Evolutionary conservation across 2,329 filamentous ascomycete species (phyloP).

Genomic region (Colletotrichum eleusines): DNA sequence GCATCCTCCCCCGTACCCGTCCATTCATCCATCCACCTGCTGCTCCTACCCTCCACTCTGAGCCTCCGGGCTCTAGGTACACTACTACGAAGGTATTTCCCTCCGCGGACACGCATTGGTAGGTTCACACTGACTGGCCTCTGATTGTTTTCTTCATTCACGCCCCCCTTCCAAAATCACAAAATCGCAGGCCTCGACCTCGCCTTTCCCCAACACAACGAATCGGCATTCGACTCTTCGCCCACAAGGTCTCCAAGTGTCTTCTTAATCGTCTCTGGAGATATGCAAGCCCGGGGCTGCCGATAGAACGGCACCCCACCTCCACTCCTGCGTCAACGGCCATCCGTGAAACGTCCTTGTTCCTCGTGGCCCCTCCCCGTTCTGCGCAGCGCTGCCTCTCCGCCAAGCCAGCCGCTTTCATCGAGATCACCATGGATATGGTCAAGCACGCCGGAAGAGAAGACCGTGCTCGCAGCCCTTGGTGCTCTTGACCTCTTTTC

Average conservation of each 20-base stretch:
- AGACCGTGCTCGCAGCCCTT: not conserved
- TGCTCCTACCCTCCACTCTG: constrained; percentile 14
- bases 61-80: constrained; percentile 24
- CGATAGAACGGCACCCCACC: not conserved
- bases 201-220: not conserved
- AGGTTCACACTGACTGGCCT: not conserved
- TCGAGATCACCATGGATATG: constrained; percentile 2
- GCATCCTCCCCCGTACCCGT: no score
- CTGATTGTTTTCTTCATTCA: constrained; percentile 6
- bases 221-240: constrained; percentile 23
- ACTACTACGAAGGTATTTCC: no score
- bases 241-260: constrained; percentile 6
- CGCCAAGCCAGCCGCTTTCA: constrained; percentile 5
- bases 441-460: constrained; percentile 1
- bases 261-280: constrained; percentile 2
- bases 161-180: not conserved
- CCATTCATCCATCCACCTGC: no score
- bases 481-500: not conserved
- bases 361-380: not conserved
- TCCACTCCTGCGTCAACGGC: constrained; percentile 20
- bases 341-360: not conserved
- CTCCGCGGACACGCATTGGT: no score
- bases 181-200: not conserved
- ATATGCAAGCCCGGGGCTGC: constrained; percentile 13
- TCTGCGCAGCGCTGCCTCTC: not conserved